These are phyloP conservation scores for Sphagnum tenellum DNA, from an alignment of 225 moss, liverwort and hornwort genomes.

Conservation along the genomic window DNA sequence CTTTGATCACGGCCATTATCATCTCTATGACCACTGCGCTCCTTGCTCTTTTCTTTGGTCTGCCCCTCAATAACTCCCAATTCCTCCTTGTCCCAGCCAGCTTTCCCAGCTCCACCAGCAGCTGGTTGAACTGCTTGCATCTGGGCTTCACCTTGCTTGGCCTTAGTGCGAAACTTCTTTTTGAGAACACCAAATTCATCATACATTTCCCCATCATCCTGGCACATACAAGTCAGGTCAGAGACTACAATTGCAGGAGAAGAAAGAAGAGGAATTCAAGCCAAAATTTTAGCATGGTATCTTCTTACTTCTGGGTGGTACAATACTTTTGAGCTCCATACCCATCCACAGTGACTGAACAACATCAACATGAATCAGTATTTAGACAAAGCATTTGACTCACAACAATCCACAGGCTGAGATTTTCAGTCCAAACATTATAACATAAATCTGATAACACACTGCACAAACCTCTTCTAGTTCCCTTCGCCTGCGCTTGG, in stretches of 20 bases:
- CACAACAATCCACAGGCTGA: no score
- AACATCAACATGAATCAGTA: no score
- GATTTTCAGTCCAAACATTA: no score
- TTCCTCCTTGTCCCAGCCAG: slow-evolving; percentile 74
- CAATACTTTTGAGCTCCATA: no score
- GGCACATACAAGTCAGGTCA: neutral
- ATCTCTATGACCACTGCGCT: slow-evolving; percentile 27
- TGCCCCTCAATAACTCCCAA: slow-evolving; percentile 44
- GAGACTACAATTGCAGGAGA: neutral
- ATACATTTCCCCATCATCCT: slow-evolving; percentile 94
- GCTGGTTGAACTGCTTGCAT: slow-evolving; percentile 13
- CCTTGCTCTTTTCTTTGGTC: slow-evolving; percentile 55
- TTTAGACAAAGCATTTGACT: no score
- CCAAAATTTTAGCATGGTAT: no score
- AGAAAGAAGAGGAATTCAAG: no score
- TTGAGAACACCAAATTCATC: slow-evolving; percentile 87
- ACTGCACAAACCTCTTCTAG: slow-evolving; percentile 46
- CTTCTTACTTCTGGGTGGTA: no score
- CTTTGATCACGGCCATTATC: slow-evolving; percentile 41
- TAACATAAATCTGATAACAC: no score
- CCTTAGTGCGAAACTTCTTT: slow-evolving; percentile 83
- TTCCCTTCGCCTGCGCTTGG: slow-evolving; percentile 69
- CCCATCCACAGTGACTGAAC: no score
- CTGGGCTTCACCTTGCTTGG: slow-evolving; percentile 41
- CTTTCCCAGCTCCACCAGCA: slow-evolving; percentile 49